Base-by-base conservation (phyloP, 2,329 filamentous ascomycete genomes). In the Xylogone sp. region DNA sequence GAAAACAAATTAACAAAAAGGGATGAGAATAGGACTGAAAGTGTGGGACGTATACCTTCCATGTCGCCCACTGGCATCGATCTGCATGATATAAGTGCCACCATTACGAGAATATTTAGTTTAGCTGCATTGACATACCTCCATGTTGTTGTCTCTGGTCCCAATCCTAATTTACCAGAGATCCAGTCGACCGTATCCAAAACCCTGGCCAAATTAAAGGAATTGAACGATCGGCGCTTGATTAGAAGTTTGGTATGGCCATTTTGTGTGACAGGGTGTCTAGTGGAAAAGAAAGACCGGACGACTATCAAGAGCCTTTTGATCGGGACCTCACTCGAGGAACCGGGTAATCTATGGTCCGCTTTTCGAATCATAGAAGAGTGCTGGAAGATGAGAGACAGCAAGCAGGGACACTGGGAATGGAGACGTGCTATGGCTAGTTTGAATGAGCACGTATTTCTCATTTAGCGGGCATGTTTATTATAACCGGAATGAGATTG, bases 71-170 rank as follows among this genome's bases (percentile, higher is more conserved):
- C 10, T 10, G 10, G 24, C 5, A 10, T 6, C 10, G 10, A 27
- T 6, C 24, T 27, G 24, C 24, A 27, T 27, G 24, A 27, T 27
- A 19, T 20, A 1, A 48, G 42, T n/a, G n/a, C n/a, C 20, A 22
- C 39, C 16, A 31, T 48, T 19, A 48, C 29, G 9, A 20, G 39
- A 16, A n/a, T 48, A 21, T 51, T 46, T 46, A 44, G 22, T 5
- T 18, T n/a, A 29, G 43, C 49, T 20, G 43, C 49, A 10, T 20
- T 51, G 1, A 47, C 29, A 10, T 51, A 46, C 20, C 29, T 51
- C 8, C 49, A 51, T 21, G 44, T 51, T 12, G 49, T 51, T 22
- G 49, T 51, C 18, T 46, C 49, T 21, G 49, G 49, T 9, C 45
- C 45, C 20, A 20, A 46, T 4, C 45, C 31, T 19, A 13, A 42